These are phyloP conservation scores for Hygrophila difformis DNA, from an alignment of 257 asterid genomes.

Conservation along the genomic window DNA sequence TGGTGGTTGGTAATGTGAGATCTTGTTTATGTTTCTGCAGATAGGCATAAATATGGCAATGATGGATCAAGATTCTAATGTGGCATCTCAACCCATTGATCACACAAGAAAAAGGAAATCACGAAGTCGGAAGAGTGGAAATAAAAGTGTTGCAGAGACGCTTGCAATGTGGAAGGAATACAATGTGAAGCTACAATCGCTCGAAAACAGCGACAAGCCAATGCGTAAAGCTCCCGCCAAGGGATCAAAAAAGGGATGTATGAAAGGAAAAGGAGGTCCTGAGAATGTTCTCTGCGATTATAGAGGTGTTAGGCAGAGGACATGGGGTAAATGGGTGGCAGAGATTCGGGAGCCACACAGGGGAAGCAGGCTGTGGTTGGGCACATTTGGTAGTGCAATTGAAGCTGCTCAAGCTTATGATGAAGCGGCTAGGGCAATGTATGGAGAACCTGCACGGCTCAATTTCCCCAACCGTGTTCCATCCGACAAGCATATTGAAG, in stretches of 20 bases:
- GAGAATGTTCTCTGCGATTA: conserved; percentile 37
- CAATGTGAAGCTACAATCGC: conserved; percentile 26
- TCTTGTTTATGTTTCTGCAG: conserved; percentile 22
- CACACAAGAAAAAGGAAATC: conserved; percentile 30
- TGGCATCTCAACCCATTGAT: conserved; percentile 15
- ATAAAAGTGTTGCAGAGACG: conserved; percentile 28
- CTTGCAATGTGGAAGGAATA: conserved; percentile 47
- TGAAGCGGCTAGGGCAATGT: conserved; percentile 49
- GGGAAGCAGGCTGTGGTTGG: conserved; percentile 48
- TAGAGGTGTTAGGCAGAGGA: conserved; percentile 60
- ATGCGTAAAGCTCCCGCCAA: conserved; percentile 19
- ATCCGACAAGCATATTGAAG: background rate
- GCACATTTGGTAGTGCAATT: conserved; percentile 29
- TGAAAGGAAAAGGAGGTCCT: conserved; percentile 63
- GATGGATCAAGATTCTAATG: conserved; percentile 8
- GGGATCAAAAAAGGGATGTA: conserved; percentile 59
- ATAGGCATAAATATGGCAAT: conserved; percentile 12
- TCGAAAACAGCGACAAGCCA: conserved; percentile 13
- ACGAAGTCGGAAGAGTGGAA: conserved; percentile 31
- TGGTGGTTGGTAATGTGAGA: too few species aligned
- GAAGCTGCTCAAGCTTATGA: conserved; percentile 58
- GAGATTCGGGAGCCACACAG: conserved; percentile 51
- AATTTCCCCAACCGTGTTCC: conserved; percentile 24
- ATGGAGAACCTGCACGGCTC: conserved; percentile 39
- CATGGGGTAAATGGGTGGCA: conserved; percentile 64